Conservation (phyloP, 331 rosid genomes). For the Pyracantha coccinea region DNA sequence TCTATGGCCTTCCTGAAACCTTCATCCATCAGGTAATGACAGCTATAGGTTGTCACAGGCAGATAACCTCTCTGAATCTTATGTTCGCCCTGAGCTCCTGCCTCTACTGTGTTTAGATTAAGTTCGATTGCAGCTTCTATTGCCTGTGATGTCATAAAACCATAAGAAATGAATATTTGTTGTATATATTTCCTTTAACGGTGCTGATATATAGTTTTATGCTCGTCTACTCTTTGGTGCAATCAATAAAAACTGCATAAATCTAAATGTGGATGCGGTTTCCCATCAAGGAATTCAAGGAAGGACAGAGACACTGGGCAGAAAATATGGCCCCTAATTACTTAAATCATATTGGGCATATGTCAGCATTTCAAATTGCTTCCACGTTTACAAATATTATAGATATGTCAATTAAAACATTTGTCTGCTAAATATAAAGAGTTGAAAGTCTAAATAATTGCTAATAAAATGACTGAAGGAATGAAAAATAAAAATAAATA, state of each 20-base stretch:
- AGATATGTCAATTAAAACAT: not conserved
- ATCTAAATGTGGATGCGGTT: not conserved
- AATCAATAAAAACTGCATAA: not conserved
- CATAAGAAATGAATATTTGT: not conserved
- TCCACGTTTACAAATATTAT: not conserved
- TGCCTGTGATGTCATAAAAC: conserved; percentile 45
- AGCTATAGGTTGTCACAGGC: conserved; percentile 84
- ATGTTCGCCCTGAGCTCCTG: conserved; percentile 98
- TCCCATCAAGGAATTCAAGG: too few relatives aligned
- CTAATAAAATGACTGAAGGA: not conserved
- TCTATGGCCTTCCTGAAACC: conserved; percentile 58
- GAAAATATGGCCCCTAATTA: not conserved
- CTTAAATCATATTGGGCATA: not conserved
- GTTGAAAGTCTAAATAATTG: not conserved
- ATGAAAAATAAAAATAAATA: not conserved
- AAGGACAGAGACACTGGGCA: not conserved
- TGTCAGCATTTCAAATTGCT: not conserved
- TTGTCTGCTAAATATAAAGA: not conserved
- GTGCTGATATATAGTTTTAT: not conserved
- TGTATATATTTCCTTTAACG: not conserved
- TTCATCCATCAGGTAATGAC: conserved; percentile 64
- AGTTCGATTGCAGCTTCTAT: conserved; percentile 96
- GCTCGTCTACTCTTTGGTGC: not conserved
- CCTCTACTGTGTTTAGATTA: conserved; percentile 72
- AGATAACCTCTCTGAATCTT: conserved; percentile 91